These are phyloP conservation scores for Alloteropsis angusta DNA, from an alignment of 202 grass and related monocot genomes.

Conservation along the genomic window DNA sequence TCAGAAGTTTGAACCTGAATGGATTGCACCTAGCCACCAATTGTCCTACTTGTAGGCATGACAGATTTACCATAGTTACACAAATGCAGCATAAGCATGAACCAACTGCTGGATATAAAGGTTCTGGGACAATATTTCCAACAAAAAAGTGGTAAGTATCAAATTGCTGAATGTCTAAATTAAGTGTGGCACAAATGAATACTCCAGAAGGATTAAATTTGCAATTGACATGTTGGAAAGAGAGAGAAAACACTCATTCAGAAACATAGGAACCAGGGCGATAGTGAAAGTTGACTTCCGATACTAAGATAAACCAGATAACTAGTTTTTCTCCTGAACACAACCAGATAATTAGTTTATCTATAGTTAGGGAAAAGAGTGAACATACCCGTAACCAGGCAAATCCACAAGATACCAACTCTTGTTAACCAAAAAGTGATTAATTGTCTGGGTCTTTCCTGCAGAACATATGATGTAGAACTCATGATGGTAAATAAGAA, in stretches of 20 bases:
- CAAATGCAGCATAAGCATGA: neutral
- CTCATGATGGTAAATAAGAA: neutral
- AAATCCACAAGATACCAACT: conserved; percentile 97
- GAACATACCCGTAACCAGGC: conserved; percentile 85
- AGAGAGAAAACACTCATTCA: neutral
- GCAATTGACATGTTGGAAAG: neutral
- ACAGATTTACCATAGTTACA: neutral
- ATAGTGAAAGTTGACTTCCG: neutral
- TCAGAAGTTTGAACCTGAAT: neutral
- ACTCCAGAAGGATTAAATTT: neutral
- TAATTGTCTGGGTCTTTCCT: conserved; percentile 94
- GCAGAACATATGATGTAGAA: conserved; percentile 22
- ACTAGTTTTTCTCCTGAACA: neutral
- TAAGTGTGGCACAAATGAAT: neutral
- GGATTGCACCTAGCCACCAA: neutral
- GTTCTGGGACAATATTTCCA: neutral
- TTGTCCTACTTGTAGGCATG: no score
- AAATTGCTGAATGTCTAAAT: neutral
- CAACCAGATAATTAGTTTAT: neutral
- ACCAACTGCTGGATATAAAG: neutral
- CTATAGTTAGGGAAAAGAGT: neutral
- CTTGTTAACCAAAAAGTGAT: conserved; percentile 93
- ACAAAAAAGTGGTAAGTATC: neutral
- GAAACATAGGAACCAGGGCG: neutral
- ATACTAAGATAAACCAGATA: neutral